Evolutionary conservation across 495 filamentous ascomycete genomes (phyloP).

Genomic region (Penicillium ochrochloron): DNA sequence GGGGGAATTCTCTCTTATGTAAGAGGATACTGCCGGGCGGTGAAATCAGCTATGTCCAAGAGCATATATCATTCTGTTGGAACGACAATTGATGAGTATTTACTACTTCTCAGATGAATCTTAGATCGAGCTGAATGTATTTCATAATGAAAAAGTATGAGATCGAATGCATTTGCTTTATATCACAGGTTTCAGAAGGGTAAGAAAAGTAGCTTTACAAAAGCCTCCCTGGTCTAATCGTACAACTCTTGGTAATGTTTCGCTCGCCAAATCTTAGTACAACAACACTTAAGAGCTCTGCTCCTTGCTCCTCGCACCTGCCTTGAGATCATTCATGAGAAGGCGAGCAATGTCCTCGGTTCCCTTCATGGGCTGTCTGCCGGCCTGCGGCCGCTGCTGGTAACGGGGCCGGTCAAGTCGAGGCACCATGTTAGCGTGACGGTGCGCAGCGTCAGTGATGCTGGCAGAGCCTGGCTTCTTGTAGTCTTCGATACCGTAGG

Average conservation of each 20-base stretch:
- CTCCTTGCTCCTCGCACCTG: constrained; percentile 3
- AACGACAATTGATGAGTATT: background rate
- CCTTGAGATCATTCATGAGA: constrained; percentile 37
- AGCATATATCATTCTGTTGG: background rate
- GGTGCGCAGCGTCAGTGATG: constrained; percentile 35
- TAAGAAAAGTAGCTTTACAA: constrained; percentile 40
- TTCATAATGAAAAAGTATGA: background rate
- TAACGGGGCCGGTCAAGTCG: constrained; percentile 35
- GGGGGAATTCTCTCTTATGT: background rate
- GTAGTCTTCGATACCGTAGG: constrained; percentile 53
- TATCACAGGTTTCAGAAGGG: constrained; percentile 37
- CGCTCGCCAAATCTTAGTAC: background rate
- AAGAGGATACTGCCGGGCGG: constrained; percentile 12
- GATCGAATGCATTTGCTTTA: constrained; percentile 26
- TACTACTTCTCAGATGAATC: background rate
- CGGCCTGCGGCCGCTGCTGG: constrained; percentile 13
- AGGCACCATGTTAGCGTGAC: constrained; percentile 35
- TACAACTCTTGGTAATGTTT: constrained; percentile 34
- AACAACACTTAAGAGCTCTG: constrained; percentile 17
- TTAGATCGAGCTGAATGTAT: background rate
- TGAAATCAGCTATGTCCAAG: background rate
- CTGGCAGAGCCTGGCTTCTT: constrained; percentile 31
- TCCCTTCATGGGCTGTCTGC: constrained; percentile 21
- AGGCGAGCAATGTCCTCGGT: constrained; percentile 43
- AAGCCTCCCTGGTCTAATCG: constrained; percentile 43